Evolutionary conservation across 2,329 filamentous ascomycete genomes (phyloP).

Genomic region (Venturia aucupariae): DNA sequence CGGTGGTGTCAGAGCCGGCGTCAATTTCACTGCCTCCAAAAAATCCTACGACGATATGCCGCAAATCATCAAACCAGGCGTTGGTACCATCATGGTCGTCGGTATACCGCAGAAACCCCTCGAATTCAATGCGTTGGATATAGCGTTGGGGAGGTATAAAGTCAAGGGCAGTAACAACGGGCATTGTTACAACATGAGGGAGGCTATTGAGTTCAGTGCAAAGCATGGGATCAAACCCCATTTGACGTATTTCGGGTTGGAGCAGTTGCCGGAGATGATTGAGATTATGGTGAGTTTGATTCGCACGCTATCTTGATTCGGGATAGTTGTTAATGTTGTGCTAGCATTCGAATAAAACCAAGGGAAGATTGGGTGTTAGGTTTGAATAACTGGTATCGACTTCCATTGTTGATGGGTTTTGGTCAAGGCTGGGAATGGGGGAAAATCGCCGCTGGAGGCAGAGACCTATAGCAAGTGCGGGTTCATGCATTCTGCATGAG

Average conservation of each 20-base stretch:
- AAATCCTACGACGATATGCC: constrained; percentile 26
- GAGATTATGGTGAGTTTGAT: constrained; percentile 23
- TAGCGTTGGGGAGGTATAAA: constrained; percentile 23
- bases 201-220: constrained; percentile 26
- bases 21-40: constrained; percentile 33
- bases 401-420: not conserved
- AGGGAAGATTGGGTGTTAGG: constrained; percentile 10
- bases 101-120: constrained; percentile 26
- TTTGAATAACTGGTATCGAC: constrained; percentile 9
- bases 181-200: constrained; percentile 25
- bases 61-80: constrained; percentile 23
- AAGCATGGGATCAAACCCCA: constrained; percentile 27
- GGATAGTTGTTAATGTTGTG: not conserved
- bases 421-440: not conserved
- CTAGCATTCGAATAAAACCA: constrained; percentile 13
- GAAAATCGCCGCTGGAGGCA: too few relatives aligned
- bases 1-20: constrained; percentile 34
- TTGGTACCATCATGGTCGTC: constrained; percentile 27
- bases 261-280: constrained; percentile 28
- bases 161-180: constrained; percentile 27
- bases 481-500: too few relatives aligned
- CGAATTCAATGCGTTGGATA: constrained; percentile 25
- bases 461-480: too few relatives aligned
- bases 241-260: constrained; percentile 23
- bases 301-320: not conserved